Conservation (phyloP, 2,329 filamentous ascomycete genomes). For the Aspergillus nomiae region DNA sequence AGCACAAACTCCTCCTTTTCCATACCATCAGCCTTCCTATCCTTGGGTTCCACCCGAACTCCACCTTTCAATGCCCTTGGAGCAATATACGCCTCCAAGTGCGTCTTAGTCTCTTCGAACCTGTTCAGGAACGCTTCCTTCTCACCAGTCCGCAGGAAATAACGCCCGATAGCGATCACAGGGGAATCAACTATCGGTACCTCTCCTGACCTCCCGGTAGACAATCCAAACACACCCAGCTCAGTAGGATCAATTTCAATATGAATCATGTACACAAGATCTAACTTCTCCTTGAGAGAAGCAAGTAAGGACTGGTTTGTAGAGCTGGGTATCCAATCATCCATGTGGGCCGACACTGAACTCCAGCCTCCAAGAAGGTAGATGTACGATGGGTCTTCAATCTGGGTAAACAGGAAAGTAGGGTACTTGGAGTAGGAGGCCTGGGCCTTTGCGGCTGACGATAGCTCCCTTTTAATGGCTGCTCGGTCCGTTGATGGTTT, state of each 20-base stretch:
- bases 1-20: slow-evolving; percentile 46
- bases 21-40: slow-evolving; percentile 12
- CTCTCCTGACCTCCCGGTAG: not conserved
- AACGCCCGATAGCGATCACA: slow-evolving; percentile 36
- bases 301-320: slow-evolving; percentile 45
- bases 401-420: slow-evolving; percentile 45
- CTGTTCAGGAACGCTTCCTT: slow-evolving; percentile 29
- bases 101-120: slow-evolving; percentile 27
- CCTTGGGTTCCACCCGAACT: slow-evolving; percentile 42
- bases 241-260: slow-evolving; percentile 35
- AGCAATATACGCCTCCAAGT: slow-evolving; percentile 30
- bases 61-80: slow-evolving; percentile 36
- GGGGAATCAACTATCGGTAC: slow-evolving; percentile 31
- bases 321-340: slow-evolving; percentile 45
- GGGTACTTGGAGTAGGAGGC: slow-evolving; percentile 37
- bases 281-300: slow-evolving; percentile 39
- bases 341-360: slow-evolving; percentile 44
- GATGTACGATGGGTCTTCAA: slow-evolving; percentile 45
- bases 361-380: slow-evolving; percentile 53
- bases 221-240: not conserved
- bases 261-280: slow-evolving; percentile 48
- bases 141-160: slow-evolving; percentile 29
- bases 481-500: slow-evolving; percentile 26
- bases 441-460: slow-evolving; percentile 40
- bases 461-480: slow-evolving; percentile 29